Evolutionary conservation across 345 rosid genomes (phyloP).

Genomic region (Arabidopsis thaliana): DNA sequence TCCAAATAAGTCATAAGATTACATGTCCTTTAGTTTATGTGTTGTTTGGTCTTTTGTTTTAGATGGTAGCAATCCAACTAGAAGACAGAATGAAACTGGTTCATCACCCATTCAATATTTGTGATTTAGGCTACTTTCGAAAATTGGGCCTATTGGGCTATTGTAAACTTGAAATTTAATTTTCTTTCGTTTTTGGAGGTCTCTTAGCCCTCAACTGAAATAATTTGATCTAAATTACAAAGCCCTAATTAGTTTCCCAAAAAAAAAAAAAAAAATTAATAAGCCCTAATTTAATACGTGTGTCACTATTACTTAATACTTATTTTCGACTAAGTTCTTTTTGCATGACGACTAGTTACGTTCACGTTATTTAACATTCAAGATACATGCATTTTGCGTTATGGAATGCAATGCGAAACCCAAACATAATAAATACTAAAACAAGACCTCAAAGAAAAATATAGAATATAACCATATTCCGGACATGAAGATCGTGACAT

Average conservation of each 20-base stretch:
- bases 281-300: neutral
- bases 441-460: neutral
- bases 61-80: no score
- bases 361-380: constrained; percentile 36
- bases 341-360: constrained; percentile 42
- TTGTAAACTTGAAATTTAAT: neutral
- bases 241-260: no score
- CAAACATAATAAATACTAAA: constrained; percentile 32
- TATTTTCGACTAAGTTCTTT: constrained; percentile 14
- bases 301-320: constrained; percentile 5
- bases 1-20: no score
- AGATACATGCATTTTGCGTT: constrained; percentile 30
- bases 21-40: no score
- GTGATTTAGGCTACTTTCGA: no score
- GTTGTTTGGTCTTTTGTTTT: no score
- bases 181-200: no score
- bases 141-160: no score
- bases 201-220: neutral
- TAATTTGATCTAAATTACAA: neutral
- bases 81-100: no score
- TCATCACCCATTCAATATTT: no score
- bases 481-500: constrained; percentile 37
- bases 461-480: constrained; percentile 10
- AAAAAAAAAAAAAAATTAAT: neutral
- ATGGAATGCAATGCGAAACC: neutral